Conservation (phyloP, 352 stramenopile genomes). For the Pythium grandisporangium region DNA sequence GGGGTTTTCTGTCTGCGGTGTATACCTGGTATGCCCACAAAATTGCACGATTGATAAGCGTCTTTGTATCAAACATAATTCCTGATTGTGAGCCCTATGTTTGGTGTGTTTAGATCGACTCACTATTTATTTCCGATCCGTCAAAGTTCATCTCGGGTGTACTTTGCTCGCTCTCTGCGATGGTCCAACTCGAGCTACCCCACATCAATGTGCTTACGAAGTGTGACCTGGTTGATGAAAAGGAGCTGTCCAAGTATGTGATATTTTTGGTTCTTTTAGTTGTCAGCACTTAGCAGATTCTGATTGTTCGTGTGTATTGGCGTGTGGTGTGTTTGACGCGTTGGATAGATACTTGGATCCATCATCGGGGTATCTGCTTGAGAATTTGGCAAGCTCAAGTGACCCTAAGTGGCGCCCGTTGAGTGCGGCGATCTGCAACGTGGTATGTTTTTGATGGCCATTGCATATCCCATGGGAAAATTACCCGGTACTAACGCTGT, state of each 20-base stretch:
- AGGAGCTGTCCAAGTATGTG: constrained; percentile 83
- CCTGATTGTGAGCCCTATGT: neutral
- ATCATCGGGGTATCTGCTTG: constrained; percentile 73
- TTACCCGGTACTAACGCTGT: neutral
- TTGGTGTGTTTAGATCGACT: constrained; percentile 74
- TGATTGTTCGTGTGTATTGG: too few species aligned
- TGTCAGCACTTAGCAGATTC: neutral
- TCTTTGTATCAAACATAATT: constrained; percentile 1
- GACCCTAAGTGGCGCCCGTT: constrained; percentile 79
- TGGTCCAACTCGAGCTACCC: constrained; percentile 98
- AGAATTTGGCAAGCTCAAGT: constrained; percentile 72
- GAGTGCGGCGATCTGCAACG: constrained; percentile 78
- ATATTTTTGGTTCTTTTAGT: too few species aligned
- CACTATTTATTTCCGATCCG: constrained; percentile 92
- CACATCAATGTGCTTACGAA: constrained; percentile 92
- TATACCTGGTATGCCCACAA: constrained; percentile 62
- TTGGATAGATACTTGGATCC: constrained; percentile 74
- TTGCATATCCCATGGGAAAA: too few species aligned
- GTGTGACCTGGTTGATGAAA: constrained; percentile 86
- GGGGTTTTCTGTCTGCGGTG: constrained; percentile 84
- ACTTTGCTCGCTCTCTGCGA: constrained; percentile 94
- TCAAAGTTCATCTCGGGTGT: constrained; percentile 98
- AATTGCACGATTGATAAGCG: neutral
- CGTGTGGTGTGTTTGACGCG: too few species aligned
- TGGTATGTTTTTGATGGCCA: constrained; percentile 31